Evolutionary conservation across 2,329 filamentous ascomycete genomes (phyloP).

Genomic region (Davidsoniella neocaledoniae): DNA sequence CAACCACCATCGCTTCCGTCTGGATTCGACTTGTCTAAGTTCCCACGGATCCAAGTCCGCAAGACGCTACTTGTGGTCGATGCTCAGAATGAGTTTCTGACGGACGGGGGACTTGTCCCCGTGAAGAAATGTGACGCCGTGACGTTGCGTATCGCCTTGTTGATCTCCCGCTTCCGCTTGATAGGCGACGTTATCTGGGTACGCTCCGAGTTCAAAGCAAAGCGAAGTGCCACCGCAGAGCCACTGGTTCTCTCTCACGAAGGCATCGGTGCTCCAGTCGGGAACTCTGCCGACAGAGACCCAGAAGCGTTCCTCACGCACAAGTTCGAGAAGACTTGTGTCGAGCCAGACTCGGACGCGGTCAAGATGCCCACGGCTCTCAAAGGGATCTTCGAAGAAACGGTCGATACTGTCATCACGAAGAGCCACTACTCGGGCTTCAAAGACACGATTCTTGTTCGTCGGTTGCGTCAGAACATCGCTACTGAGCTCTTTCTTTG

Average conservation of each 20-base stretch:
- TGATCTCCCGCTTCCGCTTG: conserved; percentile 58
- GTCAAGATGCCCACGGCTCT: conserved; percentile 28
- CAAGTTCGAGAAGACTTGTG: conserved; percentile 23
- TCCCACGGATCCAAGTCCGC: conserved; percentile 40
- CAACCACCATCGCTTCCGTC: not conserved
- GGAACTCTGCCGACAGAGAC: conserved; percentile 13
- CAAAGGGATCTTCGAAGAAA: conserved; percentile 28
- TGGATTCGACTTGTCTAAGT: conserved; percentile 33
- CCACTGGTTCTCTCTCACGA: conserved; percentile 12
- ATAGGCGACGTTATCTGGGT: conserved; percentile 69
- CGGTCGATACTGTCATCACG: conserved; percentile 32
- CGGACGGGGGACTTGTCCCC: conserved; percentile 47
- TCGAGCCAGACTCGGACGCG: conserved; percentile 28
- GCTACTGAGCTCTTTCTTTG: conserved; percentile 82
- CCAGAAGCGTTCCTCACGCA: conserved; percentile 32
- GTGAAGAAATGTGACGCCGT: conserved; percentile 48
- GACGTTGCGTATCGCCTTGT: conserved; percentile 44
- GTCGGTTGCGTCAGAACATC: conserved; percentile 65
- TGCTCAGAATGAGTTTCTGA: conserved; percentile 79
- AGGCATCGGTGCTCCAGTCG: conserved; percentile 17
- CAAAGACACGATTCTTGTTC: conserved; percentile 53
- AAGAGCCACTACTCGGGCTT: conserved; percentile 88
- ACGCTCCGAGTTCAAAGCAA: conserved; percentile 53
- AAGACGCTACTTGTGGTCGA: conserved; percentile 70
- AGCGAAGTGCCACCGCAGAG: conserved; percentile 22